A percentile compares a stretch with the other conserved stretches of the same genome.
Conservation (phyloP, 2,329 filamentous ascomycete species). For the Leptographium lundbergii region DNA sequence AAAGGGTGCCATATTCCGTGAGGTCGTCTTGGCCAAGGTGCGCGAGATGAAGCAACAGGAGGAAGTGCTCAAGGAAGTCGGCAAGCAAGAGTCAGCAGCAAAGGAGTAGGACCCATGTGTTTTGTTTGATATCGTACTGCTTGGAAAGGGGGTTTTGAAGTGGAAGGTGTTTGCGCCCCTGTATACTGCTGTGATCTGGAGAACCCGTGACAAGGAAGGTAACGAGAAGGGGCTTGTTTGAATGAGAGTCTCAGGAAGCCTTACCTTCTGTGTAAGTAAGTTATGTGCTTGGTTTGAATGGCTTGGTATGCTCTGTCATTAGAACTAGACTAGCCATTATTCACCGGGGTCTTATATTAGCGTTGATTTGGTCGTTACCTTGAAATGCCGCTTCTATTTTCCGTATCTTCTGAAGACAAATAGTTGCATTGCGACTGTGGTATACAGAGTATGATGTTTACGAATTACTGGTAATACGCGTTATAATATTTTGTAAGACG, state of each 20-base stretch:
- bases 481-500: neutral
- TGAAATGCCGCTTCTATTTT: too few species aligned
- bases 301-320: neutral
- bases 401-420: neutral
- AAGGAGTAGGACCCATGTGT: neutral
- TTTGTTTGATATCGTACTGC: neutral
- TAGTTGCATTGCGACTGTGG: too few species aligned
- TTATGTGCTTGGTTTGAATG: neutral
- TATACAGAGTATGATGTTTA: too few species aligned
- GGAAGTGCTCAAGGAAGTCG: conserved; percentile 52
- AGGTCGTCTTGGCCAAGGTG: conserved; percentile 89
- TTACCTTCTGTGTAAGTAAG: too few species aligned
- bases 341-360: too few species aligned
- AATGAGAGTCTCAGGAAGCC: too few species aligned
- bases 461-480: too few species aligned
- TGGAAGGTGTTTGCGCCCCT: neutral
- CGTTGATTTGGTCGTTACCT: too few species aligned
- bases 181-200: neutral
- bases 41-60: conserved; percentile 83
- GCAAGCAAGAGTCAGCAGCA: conserved; percentile 28
- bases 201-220: neutral
- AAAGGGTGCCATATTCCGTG: conserved; percentile 71
- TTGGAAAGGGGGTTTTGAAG: neutral
- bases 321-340: too few species aligned
- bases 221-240: neutral